Conservation (phyloP, 768 basidiomycete genomes). For the Imleria badia region DNA sequence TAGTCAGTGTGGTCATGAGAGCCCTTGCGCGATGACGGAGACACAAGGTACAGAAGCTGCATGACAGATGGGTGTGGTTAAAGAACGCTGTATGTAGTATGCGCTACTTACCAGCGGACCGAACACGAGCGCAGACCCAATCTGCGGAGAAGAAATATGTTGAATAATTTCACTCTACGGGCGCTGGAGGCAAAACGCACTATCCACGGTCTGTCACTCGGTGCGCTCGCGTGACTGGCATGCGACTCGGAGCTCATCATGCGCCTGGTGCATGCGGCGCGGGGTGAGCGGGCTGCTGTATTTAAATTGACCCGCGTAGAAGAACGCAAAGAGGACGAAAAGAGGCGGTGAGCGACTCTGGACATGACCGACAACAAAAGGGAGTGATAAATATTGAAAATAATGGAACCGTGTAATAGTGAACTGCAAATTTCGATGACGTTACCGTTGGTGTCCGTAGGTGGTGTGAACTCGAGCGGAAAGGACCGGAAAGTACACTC, state of each 20-base stretch:
- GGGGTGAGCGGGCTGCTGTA: conserved; percentile 13
- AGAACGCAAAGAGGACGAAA: conserved; percentile 18
- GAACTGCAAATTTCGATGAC: conserved; percentile 27
- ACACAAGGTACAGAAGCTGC: conserved; percentile 33
- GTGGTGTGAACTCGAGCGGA: conserved; percentile 30
- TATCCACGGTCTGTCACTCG: conserved; percentile 31
- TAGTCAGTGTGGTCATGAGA: conserved; percentile 24
- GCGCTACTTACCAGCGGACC: conserved; percentile 28
- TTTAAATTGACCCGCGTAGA: conserved; percentile 4
- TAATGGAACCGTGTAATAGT: conserved; percentile 3
- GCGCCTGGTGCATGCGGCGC: conserved; percentile 20
- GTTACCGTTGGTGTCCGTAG: conserved; percentile 14
- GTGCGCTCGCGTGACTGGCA: conserved; percentile 15
- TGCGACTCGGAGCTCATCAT: conserved; percentile 28
- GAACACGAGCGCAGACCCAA: conserved; percentile 34
- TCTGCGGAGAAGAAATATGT: conserved; percentile 9
- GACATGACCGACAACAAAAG: conserved; percentile 16
- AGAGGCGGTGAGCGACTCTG: conserved; percentile 19
- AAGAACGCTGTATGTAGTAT: not conserved
- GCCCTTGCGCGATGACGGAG: conserved; percentile 28
- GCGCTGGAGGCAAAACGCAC: conserved; percentile 14
- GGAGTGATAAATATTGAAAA: conserved; percentile 12
- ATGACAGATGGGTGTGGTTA: not conserved
- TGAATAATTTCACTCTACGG: not conserved
- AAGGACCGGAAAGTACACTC: conserved; percentile 21